phyloP scores from a whole-genome alignment of 2,329 filamentous ascomycete species.

The Pseudocercospora cruenta region DNA sequence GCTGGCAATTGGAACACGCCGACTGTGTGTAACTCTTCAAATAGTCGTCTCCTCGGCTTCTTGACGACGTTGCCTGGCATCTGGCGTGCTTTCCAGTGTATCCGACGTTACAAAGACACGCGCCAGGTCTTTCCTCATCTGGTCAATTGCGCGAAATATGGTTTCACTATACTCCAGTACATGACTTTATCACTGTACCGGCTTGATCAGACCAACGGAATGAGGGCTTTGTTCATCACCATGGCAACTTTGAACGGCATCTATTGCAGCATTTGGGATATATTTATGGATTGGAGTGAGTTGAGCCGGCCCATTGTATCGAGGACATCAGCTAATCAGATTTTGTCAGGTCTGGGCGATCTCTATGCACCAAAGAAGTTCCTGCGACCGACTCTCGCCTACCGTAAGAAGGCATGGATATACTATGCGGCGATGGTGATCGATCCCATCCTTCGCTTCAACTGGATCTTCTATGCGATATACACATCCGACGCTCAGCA shows the following conservation, averaged over 20 bases:
- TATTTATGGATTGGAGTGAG: conserved; percentile 82
- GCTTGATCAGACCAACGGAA: conserved; percentile 61
- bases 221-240: conserved; percentile 73
- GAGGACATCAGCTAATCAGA: neutral
- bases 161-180: conserved; percentile 78
- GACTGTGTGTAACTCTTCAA: conserved; percentile 77
- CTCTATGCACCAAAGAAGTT: conserved; percentile 63
- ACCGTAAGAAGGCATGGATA: conserved; percentile 71
- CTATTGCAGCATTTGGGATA: conserved; percentile 88
- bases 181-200: conserved; percentile 81
- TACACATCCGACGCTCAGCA: conserved; percentile 80
- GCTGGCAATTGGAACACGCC: conserved; percentile 74
- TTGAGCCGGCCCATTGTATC: neutral
- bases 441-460: conserved; percentile 85
- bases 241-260: conserved; percentile 81
- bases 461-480: conserved; percentile 92
- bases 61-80: conserved; percentile 81
- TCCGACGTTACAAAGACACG: conserved; percentile 87
- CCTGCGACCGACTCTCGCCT: conserved; percentile 76
- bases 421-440: conserved; percentile 86
- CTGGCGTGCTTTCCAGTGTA: conserved; percentile 87
- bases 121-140: conserved; percentile 86
- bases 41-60: conserved; percentile 84
- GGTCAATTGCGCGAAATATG: conserved; percentile 90
- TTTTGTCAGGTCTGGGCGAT: conserved; percentile 65